A percentile compares a stretch with the other conserved stretches of the same genome.
These are phyloP conservation scores for Alternaria sp. DNA, from an alignment of 2,329 filamentous ascomycete genomes.

Conservation along the genomic window DNA sequence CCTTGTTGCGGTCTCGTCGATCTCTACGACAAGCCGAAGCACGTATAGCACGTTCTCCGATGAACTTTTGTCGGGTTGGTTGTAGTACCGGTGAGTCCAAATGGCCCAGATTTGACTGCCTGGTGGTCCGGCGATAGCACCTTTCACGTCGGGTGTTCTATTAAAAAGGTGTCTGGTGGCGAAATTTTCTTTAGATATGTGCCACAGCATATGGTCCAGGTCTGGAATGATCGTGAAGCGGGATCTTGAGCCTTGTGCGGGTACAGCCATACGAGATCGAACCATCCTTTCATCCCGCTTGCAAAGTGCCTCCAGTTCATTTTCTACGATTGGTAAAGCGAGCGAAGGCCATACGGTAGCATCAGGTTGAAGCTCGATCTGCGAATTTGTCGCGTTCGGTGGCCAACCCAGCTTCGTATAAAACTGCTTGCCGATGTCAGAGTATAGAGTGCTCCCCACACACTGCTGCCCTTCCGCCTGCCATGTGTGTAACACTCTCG, in stretches of 20 bases:
- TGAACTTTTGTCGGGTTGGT: slow-evolving; percentile 51
- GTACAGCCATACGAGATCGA: slow-evolving; percentile 56
- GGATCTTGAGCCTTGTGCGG: slow-evolving; percentile 51
- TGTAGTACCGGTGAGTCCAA: slow-evolving; percentile 65
- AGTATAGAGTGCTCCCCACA: slow-evolving; percentile 80
- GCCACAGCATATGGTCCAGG: slow-evolving; percentile 73
- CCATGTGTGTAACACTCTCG: slow-evolving; percentile 60
- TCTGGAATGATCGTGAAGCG: slow-evolving; percentile 73
- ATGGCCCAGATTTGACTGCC: slow-evolving; percentile 71
- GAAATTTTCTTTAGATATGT: slow-evolving; percentile 79
- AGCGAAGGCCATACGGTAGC: not conserved
- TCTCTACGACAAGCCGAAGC: slow-evolving; percentile 71
- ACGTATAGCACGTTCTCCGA: slow-evolving; percentile 71
- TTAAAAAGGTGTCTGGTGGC: slow-evolving; percentile 68
- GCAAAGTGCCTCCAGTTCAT: not conserved
- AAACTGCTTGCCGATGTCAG: slow-evolving; percentile 82
- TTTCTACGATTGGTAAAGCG: not conserved
- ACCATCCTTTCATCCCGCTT: slow-evolving; percentile 68
- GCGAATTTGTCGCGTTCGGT: slow-evolving; percentile 72
- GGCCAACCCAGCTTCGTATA: slow-evolving; percentile 80
- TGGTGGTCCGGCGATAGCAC: slow-evolving; percentile 66
- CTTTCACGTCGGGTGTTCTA: slow-evolving; percentile 65
- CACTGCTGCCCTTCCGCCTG: slow-evolving; percentile 47
- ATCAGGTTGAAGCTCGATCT: slow-evolving; percentile 64
- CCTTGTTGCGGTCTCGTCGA: slow-evolving; percentile 20